Evolutionary conservation across 768 basidiomycete species (phyloP).

Genomic region (Clitopilus hobsonii): DNA sequence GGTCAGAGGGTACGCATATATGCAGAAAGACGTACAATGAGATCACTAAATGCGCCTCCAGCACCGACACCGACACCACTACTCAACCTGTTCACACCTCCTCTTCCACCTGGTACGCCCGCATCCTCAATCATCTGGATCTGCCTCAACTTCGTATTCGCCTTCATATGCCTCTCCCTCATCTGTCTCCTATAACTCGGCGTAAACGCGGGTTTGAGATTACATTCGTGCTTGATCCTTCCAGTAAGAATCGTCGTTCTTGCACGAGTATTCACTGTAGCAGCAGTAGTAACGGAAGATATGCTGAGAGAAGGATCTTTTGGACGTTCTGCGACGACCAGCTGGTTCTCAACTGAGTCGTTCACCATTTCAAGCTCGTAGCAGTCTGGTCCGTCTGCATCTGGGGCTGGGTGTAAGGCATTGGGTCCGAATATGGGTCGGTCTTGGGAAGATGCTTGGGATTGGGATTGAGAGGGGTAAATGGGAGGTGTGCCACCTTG

Average conservation of each 20-base stretch:
- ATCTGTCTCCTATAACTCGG: conserved; percentile 69
- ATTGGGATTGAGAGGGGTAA: conserved; percentile 7
- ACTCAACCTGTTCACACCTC: conserved; percentile 73
- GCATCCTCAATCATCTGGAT: conserved; percentile 75
- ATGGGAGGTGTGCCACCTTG: background rate
- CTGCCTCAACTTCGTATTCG: conserved; percentile 62
- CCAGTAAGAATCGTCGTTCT: conserved; percentile 78
- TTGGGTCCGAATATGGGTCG: conserved; percentile 33
- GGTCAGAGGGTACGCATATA: background rate
- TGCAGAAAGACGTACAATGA: conserved; percentile 42
- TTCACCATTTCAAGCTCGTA: conserved; percentile 91
- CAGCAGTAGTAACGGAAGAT: conserved; percentile 30
- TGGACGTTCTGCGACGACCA: conserved; percentile 79
- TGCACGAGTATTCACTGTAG: conserved; percentile 52
- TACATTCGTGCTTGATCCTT: conserved; percentile 78
- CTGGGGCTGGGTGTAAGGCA: conserved; percentile 24
- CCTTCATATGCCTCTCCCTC: conserved; percentile 58
- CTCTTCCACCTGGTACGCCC: conserved; percentile 61
- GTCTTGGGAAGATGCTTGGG: conserved; percentile 19
- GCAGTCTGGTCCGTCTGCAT: conserved; percentile 54
- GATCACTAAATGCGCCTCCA: conserved; percentile 53
- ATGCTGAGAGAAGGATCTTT: conserved; percentile 48
- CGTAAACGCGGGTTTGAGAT: conserved; percentile 63
- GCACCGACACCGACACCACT: conserved; percentile 65
- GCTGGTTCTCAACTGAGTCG: conserved; percentile 78